Base-by-base conservation (phyloP, 2,329 filamentous ascomycete genomes). In the Colletotrichum sp. region DNA sequence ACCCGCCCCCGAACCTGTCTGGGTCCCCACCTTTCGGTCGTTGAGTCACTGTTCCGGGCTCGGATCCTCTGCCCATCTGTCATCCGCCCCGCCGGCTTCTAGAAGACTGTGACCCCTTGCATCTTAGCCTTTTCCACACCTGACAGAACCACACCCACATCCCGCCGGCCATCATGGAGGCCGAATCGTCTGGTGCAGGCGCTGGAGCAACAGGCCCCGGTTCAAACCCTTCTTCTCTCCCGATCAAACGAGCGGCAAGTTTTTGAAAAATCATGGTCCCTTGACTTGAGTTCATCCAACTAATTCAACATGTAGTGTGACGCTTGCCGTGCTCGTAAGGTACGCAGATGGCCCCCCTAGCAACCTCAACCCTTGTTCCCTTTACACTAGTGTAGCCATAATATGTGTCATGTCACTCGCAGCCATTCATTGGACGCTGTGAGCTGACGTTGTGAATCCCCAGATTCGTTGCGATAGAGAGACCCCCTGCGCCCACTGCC, bases 311-410 rank as follows among this genome's bases (percentile, higher is more conserved):
- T 36, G 16, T 55, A 83, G 82, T 83, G 82, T 68, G 82, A 83
- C 77, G 80, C 81, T 68, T 83, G 82, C 67, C 80, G 82, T 75
- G 80, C 81, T 65, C 82, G 82, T 70, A 83, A 83, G 80, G 82
- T 83, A 80, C 67, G 79, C 79, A 36, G 44, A 30, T 26, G 12
- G 9, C 30, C 10, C 24, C 24, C 44, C 34, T 24, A 12, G 15
- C 28, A 39, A 15, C 82, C 4, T 85, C 82, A 52, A 82, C 52
- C 83, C 84, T 72, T 39, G 34, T 16, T 32, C 15, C 21, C 30
- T 34, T 57, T 52, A 13, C 44, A 13, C 52, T 39, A 84, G 83
- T 62, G 28, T 81, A 5, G 80, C 82, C 63, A 81, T 84, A n/a
- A 71, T 84, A 21, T 83, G 82, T 60, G 79, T 83, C 55, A 81